These are phyloP conservation scores for Fusarium avenaceum DNA, from an alignment of 2,329 filamentous ascomycete genomes.

Conservation along the genomic window DNA sequence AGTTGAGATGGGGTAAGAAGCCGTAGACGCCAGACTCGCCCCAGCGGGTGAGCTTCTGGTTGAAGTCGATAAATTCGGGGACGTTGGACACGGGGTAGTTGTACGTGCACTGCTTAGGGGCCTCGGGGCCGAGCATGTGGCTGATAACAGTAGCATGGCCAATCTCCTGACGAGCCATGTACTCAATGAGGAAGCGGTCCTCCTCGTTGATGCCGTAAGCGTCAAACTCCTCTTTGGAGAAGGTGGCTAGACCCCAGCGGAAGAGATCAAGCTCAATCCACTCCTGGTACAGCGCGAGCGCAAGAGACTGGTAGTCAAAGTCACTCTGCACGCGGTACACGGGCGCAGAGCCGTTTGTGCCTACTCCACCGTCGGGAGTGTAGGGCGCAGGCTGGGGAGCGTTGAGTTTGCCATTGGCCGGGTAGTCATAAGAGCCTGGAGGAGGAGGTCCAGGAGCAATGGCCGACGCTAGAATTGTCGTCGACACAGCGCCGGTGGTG, in stretches of 20 bases:
- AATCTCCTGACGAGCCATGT: constrained; percentile 82
- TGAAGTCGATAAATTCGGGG: constrained; percentile 84
- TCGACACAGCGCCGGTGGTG: constrained; percentile 77
- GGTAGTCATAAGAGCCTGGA: constrained; percentile 76
- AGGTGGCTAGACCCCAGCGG: constrained; percentile 79
- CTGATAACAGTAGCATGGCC: constrained; percentile 82
- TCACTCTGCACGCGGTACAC: constrained; percentile 84
- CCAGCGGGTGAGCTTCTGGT: constrained; percentile 85
- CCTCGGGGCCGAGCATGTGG: constrained; percentile 80
- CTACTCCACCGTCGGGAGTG: constrained; percentile 78
- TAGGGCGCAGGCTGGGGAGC: constrained; percentile 78
- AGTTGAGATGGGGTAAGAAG: constrained; percentile 82
- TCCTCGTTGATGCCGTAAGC: constrained; percentile 76
- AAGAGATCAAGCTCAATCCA: constrained; percentile 89
- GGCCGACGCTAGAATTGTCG: constrained; percentile 67
- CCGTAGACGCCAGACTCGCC: constrained; percentile 86
- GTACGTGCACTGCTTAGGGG: constrained; percentile 83
- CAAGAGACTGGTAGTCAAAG: constrained; percentile 85
- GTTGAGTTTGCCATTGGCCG: constrained; percentile 77
- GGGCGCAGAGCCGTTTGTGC: constrained; percentile 81
- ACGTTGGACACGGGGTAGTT: constrained; percentile 84
- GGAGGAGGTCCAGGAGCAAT: constrained; percentile 71
- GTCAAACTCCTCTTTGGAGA: constrained; percentile 77
- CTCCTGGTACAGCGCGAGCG: constrained; percentile 82
- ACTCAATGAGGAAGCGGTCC: constrained; percentile 78